These are phyloP conservation scores for Colletotrichum sublineola DNA, from an alignment of 2,329 filamentous ascomycete species.

Conservation along the genomic window DNA sequence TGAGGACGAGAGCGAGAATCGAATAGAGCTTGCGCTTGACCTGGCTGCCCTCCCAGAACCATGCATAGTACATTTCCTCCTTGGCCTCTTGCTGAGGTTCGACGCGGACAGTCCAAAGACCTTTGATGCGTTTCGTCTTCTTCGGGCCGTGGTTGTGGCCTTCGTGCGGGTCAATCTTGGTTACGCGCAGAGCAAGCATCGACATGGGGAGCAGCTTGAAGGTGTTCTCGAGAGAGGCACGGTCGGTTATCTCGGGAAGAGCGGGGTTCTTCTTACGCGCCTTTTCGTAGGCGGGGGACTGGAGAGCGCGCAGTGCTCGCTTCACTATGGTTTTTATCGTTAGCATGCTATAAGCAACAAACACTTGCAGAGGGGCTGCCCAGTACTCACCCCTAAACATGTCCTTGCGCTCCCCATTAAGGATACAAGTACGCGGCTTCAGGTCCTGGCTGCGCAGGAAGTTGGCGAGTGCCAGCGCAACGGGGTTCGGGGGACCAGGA, in stretches of 20 bases:
- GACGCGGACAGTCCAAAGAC: conserved; percentile 94
- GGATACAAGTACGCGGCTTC: conserved; percentile 90
- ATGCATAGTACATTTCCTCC: conserved; percentile 94
- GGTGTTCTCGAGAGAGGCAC: conserved; percentile 88
- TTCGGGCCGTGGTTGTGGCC: conserved; percentile 80
- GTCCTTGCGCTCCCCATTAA: conserved; percentile 96
- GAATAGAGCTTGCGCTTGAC: conserved; percentile 95
- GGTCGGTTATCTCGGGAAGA: conserved; percentile 89
- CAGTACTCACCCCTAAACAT: conserved; percentile 88
- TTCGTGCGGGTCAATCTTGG: conserved; percentile 82
- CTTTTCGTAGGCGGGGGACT: conserved; percentile 91
- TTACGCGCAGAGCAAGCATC: conserved; percentile 90
- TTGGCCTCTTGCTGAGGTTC: conserved; percentile 93
- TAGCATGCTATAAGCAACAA: background rate
- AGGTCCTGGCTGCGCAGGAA: conserved; percentile 88
- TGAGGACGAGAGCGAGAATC: conserved; percentile 81
- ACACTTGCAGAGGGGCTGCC: background rate
- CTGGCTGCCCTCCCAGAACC: conserved; percentile 95
- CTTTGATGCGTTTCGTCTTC: conserved; percentile 91
- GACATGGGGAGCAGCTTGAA: conserved; percentile 97
- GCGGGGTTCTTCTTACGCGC: conserved; percentile 90
- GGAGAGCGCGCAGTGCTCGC: conserved; percentile 89
- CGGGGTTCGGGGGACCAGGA: conserved; percentile 87
- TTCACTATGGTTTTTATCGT: conserved; percentile 74
- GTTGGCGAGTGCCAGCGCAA: conserved; percentile 88